Percentiles rank a stretch among this genome's conserved stretches.
Evolutionary conservation across 1,139 yeast genomes (phyloP).

Genomic region (Komagataea norvegica): DNA sequence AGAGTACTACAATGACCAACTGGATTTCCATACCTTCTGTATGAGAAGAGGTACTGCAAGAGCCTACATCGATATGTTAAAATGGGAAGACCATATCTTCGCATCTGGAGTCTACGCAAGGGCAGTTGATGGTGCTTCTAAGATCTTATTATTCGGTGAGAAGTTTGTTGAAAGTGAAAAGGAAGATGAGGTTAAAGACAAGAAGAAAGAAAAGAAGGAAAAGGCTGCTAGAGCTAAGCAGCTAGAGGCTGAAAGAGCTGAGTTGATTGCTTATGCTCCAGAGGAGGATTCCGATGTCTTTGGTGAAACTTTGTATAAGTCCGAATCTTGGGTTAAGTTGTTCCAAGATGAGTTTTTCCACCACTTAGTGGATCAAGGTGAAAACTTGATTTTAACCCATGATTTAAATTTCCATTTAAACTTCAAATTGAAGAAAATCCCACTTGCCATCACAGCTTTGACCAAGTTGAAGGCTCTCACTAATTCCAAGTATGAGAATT

Average conservation of each 20-base stretch:
- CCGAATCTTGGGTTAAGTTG: constrained; percentile 35
- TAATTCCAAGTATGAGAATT: constrained; percentile 15
- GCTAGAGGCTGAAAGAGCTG: constrained; percentile 8
- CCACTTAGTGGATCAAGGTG: constrained; percentile 32
- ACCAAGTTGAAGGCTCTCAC: constrained; percentile 28
- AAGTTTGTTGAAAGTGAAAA: constrained; percentile 19
- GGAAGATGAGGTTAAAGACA: constrained; percentile 12
- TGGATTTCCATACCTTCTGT: constrained; percentile 92
- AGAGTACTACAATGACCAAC: constrained; percentile 76
- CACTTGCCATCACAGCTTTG: constrained; percentile 41
- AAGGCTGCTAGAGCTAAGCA: constrained; percentile 11
- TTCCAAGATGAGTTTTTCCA: constrained; percentile 36
- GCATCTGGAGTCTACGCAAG: constrained; percentile 66
- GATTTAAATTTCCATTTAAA: constrained; percentile 41
- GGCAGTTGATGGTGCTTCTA: constrained; percentile 62
- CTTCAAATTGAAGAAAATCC: constrained; percentile 40
- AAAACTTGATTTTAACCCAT: constrained; percentile 31
- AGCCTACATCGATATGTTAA: constrained; percentile 67
- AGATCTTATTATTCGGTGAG: constrained; percentile 35
- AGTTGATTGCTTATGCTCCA: constrained; percentile 29
- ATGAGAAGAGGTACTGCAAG: constrained; percentile 89
- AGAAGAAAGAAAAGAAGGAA: constrained; percentile 12
- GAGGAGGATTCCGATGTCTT: constrained; percentile 33
- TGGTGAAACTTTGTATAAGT: constrained; percentile 9
- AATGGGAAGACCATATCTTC: constrained; percentile 77